Conservation (phyloP, 2,329 filamentous ascomycete genomes). For the Fusarium sp. region DNA sequence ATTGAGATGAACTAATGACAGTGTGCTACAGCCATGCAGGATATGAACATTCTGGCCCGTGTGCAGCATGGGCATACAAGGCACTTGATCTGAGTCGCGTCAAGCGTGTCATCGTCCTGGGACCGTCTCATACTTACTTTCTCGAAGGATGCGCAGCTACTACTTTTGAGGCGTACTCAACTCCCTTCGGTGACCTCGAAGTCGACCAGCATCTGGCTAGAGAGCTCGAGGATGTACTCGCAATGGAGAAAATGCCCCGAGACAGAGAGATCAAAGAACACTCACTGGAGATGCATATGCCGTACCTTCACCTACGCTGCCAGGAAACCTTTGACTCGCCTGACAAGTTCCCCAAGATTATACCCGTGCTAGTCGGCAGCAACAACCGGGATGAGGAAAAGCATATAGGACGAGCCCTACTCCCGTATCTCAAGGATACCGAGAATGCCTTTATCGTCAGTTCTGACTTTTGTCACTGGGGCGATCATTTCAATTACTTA, state of each 20-base stretch:
- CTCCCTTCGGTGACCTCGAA: conserved; percentile 74
- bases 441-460: conserved; percentile 86
- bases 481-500: conserved; percentile 79
- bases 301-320: conserved; percentile 86
- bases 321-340: conserved; percentile 59
- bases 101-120: conserved; percentile 90
- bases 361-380: conserved; percentile 87
- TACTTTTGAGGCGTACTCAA: conserved; percentile 73
- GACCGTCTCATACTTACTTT: conserved; percentile 89
- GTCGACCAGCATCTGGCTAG: conserved; percentile 68
- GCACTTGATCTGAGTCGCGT: conserved; percentile 81
- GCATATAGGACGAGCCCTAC: conserved; percentile 73
- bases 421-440: conserved; percentile 79
- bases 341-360: conserved; percentile 73
- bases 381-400: conserved; percentile 72
- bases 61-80: conserved; percentile 95
- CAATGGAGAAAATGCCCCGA: conserved; percentile 65
- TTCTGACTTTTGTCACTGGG: conserved; percentile 99
- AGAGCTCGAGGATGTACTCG: conserved; percentile 54
- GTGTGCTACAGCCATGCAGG: conserved; percentile 78
- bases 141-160: conserved; percentile 81
- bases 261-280: conserved; percentile 83
- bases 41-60: conserved; percentile 89
- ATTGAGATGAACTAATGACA: background rate
- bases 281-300: conserved; percentile 95